Evolutionary conservation across 306 rosid genomes (phyloP), one percentile per base, ranked within the genome.

Genomic region (Benincasa hispida): DNA sequence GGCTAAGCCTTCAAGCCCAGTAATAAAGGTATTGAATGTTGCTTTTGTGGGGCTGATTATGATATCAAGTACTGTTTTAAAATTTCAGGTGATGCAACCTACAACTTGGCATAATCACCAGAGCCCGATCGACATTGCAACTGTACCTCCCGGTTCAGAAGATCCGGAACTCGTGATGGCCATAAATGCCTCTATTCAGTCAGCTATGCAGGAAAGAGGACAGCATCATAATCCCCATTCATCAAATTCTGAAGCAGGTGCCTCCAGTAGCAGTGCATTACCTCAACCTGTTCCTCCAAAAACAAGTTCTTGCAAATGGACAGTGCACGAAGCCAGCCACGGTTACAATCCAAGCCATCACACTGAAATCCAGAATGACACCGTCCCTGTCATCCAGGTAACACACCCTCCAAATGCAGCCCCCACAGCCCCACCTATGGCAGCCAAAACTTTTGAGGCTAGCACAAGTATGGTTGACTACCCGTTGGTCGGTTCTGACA

Each of bases 351-450:
- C 83, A 76, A 73, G 72, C 50, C 84, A 78, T 73, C 75, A 67
- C 19, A 45, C 68, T 34, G 74, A 80, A 42, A 54, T 65, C 54
- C 73, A 76, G 37, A 77, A 48, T 61, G 55, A 63, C 24, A 25
- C 35, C 1, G 66, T 60, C 69, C 60, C 85, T 56, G 45, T 60
- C 14, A 77, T 47, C 39, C 87, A 59, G 65, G 57, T 59, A 2
- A 50, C 79, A 48, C 72, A 65, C 62, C 72, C 53, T 57, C 59
- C 78, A 27, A 84, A 78, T 65, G 42, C 66, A 48, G 61, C 77
- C 76, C 91, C 93, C 69, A 85, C 96, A 17, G 98, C 97, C 41
- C 96, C 99, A 34, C 92, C 87, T 1, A 32, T 81, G 39, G 17
- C 24, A 24, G 89, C 81, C 66, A 87, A 41, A 19, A 72, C 72